Base-by-base conservation (phyloP, 108 stramenopile species). In the Cylindrotheca closterium region DNA sequence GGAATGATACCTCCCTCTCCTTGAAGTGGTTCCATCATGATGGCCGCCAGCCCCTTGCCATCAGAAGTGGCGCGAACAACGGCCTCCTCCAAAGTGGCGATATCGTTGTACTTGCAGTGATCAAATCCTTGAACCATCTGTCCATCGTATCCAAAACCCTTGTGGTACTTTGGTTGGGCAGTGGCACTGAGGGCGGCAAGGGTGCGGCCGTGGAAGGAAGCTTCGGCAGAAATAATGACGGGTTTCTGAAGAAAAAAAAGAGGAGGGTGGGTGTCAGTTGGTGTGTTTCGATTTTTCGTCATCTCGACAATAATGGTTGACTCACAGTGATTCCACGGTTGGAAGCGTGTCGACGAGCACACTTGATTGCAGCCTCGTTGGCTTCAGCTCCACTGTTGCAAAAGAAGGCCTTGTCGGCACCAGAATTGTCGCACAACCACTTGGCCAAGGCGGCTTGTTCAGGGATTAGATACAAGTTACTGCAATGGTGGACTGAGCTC, bases 371-470 rank as follows among this genome's bases (percentile, higher is more conserved):
- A 0, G 89, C 98, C 79, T 99, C 98, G 65, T 97, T 97, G 57
- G 96, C 93, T 73, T 99, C 98, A 5, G 95, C 97, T 4, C 98
- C 98, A 1, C 84, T 86, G 73, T 99, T 99, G 79, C 97, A 99
- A 76, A 99, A 99, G 80, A 99, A 99, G 30, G 79, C 98, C 83
- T 95, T 96, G 63, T 96, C 94, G 26, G 89, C 89, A 63, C 75
- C 80, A 5, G 89, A 86, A 55, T 92, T 96, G 51, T 86, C 85
- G 42, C 92, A 88, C 21, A 99, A 76, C 96, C 96, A 96, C 24
- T 84, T 65, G 12, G 96, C 98, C 46, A 99, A 77, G n/a, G 82
- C 74, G 5, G 86, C 97, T 77, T 96, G 95, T 32, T 78, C 74
- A 0, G 90, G 87, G 26, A 92, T 97, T 50, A 92, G 95, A 76